Evolutionary conservation across 2,329 filamentous ascomycete species (phyloP).

Genomic region (Endocalyx cinctus): DNA sequence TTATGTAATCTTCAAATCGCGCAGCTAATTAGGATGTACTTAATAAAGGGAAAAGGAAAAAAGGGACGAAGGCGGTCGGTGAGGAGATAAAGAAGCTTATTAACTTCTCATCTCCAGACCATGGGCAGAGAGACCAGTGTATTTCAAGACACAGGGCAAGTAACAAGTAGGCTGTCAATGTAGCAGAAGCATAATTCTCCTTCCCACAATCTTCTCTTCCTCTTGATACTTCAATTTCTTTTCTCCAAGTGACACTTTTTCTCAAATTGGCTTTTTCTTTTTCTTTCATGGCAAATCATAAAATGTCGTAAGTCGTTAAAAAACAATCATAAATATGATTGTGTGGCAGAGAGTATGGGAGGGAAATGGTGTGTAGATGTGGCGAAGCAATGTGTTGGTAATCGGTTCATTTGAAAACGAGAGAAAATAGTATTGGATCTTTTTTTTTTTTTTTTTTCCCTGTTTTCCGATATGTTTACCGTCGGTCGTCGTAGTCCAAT

Average conservation of each 20-base stretch:
- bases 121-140: slow-evolving; percentile 9
- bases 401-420: slow-evolving; percentile 5
- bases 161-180: too few relatives aligned
- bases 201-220: too few relatives aligned
- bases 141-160: slow-evolving; percentile 12
- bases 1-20: slow-evolving; percentile 1
- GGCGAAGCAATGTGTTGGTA: too few relatives aligned
- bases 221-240: too few relatives aligned
- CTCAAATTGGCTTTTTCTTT: slow-evolving; percentile 6
- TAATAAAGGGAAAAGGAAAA: too few relatives aligned
- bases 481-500: slow-evolving; percentile 33
- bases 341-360: neutral
- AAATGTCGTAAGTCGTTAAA: slow-evolving; percentile 20
- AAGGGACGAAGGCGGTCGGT: too few relatives aligned
- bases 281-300: slow-evolving; percentile 10
- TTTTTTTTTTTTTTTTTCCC: neutral
- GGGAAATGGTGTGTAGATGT: too few relatives aligned
- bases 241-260: neutral
- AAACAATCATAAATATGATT: neutral
- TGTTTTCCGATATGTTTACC: slow-evolving; percentile 1
- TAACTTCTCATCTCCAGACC: slow-evolving; percentile 20
- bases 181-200: too few relatives aligned
- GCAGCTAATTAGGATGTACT: too few relatives aligned
- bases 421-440: neutral
- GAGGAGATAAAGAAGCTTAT: slow-evolving; percentile 10